Evolutionary conservation across 148 eudicot species (phyloP), one percentile per base, ranked within the genome.

Genomic region (Drosera capensis): DNA sequence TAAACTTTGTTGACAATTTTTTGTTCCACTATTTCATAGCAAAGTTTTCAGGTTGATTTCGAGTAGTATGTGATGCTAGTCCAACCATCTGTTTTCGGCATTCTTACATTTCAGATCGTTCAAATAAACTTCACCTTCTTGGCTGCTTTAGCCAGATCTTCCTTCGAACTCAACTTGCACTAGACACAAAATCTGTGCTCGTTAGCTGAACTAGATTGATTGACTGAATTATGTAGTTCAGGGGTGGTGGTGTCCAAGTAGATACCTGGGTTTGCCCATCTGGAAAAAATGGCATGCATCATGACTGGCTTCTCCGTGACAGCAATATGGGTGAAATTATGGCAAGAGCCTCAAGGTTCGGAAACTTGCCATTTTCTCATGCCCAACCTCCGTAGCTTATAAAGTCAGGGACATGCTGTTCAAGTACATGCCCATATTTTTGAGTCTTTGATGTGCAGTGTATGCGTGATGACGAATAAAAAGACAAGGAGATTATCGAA

Each of bases 391-490:
- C n/a, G 6, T 6, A 28, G 11, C 11, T 28, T 28, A 28, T 28
- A 4, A 28, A 3, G 9, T 28, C 31, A 3, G 31, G 31, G 31
- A 28, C 31, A 28, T 28, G 31, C 9, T 12, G 17, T 19, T 40
- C 43, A 15, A 18, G 3, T 15, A 9, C 1, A 14, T n/a, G 14
- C 5, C 7, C 18, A 40, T 40, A 21, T 15, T 3, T 15, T 40
- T 4, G 6, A 14, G 43, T 16, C 20, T 19, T 15, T 3, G 3
- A 26, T 26, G 18, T 60, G 63, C 72, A 90, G 99, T 64, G 68
- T 75, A n/a, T 81, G 80, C 77, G 99, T 90, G 48, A 76, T 90
- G 99, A 90, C 85, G 99, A 90, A 85, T 76, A 81, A 81, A 62
- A 51, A 67, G 29, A 90, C 99, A 9, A 73, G 99, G 63, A 75